Percentiles rank a stretch among this genome's conserved stretches.
phyloP scores from a whole-genome alignment of 129 eudicot species.

The Calendula officinalis region DNA sequence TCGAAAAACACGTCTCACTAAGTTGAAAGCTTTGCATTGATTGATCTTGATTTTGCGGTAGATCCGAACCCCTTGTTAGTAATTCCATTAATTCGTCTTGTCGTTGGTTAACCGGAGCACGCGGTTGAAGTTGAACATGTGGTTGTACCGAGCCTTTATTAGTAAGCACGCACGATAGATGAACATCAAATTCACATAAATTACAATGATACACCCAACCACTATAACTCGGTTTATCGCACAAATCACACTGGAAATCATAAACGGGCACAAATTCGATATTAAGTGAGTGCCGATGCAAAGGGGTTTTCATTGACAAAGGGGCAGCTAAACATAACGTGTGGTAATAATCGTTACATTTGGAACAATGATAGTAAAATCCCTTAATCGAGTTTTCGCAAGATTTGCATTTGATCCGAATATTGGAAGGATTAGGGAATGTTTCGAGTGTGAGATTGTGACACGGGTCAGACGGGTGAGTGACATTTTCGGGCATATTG shows the following conservation, averaged over 20 bases:
- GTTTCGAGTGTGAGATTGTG: slow-evolving; percentile 49
- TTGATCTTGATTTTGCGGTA: slow-evolving; percentile 23
- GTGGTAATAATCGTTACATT: slow-evolving; percentile 45
- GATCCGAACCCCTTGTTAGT: slow-evolving; percentile 34
- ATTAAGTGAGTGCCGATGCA: slow-evolving; percentile 47
- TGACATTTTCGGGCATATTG: slow-evolving; percentile 50
- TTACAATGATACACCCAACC: slow-evolving; percentile 68
- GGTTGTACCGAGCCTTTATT: slow-evolving; percentile 24
- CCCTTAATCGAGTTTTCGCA: slow-evolving; percentile 40
- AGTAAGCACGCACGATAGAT: slow-evolving; percentile 52
- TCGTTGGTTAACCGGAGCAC: neutral
- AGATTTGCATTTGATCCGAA: slow-evolving; percentile 38
- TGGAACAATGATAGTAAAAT: slow-evolving; percentile 45
- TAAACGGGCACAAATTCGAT: slow-evolving; percentile 48
- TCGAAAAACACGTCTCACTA: slow-evolving; percentile 69
- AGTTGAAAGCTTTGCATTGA: slow-evolving; percentile 50
- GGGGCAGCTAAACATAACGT: slow-evolving; percentile 55
- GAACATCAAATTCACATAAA: slow-evolving; percentile 57
- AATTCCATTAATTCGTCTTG: slow-evolving; percentile 47
- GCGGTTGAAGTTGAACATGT: neutral
- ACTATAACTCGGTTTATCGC: slow-evolving; percentile 43
- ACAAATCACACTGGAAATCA: slow-evolving; percentile 58
- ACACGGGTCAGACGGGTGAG: slow-evolving; percentile 50
- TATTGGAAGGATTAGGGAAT: slow-evolving; percentile 26
- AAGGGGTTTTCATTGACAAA: slow-evolving; percentile 47